Base-by-base conservation (phyloP, 2,329 filamentous ascomycete genomes). In the Shiraia bambusicola region DNA sequence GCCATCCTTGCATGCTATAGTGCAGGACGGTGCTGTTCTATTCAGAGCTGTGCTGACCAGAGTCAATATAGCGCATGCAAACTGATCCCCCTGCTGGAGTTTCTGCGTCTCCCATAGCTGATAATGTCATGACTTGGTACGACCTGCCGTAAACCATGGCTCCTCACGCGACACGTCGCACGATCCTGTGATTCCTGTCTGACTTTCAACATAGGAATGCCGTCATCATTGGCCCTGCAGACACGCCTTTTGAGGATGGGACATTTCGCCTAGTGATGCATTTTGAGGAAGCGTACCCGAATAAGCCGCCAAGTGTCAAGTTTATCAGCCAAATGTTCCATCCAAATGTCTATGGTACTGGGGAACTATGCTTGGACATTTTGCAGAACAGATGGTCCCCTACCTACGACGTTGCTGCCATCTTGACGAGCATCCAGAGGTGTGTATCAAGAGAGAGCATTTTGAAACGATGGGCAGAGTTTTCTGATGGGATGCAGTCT, bases 291-390 rank as follows among this genome's bases (percentile, higher is more conserved):
- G 91, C 95, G 64, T 98, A 98, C 62, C 93, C 93, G 22, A 98
- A 97, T 74, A 97, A 97, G 70, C 93, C 93, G 4, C 93, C 93
- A 0, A 87, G 90, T 25, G 93, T 97, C 73, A 97, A 97, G 67
- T 98, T 98, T 69, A 95, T 98, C 69, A 95, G 88, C 71, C 84
- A 93, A 69, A 98, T 98, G 93, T 98, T 98, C 71, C 93, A 98
- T 62, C 93, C 93, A 13, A 98, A 98, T 65, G 93, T 98, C 42
- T 98, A 98, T 68, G 91, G 88, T 38, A 97, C 91, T 0, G 93
- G 93, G 48, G 93, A 98, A 74, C 79, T 98, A 36, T 98, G 93
- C 66, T 75, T 98, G 54, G 93, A 98, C 66, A 98, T 98, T 56
- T 72, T 98, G 45, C 93, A 98, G 72, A 98, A 98, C 67, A 79